Evolutionary conservation across 129 eudicot species (phyloP).

Genomic region (Oenanthe sinensis): DNA sequence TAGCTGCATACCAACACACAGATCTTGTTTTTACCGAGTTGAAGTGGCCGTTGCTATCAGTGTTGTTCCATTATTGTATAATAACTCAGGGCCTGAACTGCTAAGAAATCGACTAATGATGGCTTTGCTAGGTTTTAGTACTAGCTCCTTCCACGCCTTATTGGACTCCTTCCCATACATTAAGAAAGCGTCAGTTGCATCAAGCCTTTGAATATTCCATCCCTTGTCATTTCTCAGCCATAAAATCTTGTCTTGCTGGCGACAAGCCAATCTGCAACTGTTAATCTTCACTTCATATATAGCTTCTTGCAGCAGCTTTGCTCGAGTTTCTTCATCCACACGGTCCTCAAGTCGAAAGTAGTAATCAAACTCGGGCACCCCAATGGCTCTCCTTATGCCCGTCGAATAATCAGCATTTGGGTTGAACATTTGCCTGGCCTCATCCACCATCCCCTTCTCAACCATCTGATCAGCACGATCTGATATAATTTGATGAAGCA

Average conservation of each 20-base stretch:
- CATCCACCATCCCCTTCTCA: conserved; percentile 9
- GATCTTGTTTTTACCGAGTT: neutral
- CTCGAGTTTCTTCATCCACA: neutral
- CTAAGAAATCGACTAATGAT: conserved; percentile 7
- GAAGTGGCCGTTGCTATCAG: neutral
- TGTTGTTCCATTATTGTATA: neutral
- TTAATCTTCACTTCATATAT: conserved; percentile 10
- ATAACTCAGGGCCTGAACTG: neutral
- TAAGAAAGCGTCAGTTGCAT: neutral
- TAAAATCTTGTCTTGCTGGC: conserved; percentile 7
- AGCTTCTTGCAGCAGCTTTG: conserved; percentile 8
- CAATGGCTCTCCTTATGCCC: conserved; percentile 11
- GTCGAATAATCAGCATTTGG: conserved; percentile 8
- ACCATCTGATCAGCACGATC: conserved; percentile 10
- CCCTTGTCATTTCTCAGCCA: conserved; percentile 4
- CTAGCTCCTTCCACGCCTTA: conserved; percentile 10
- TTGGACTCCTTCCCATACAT: conserved; percentile 6
- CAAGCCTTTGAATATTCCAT: conserved; percentile 10
- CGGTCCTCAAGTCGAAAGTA: neutral
- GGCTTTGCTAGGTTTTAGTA: neutral
- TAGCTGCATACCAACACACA: neutral
- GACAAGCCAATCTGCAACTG: conserved; percentile 7
- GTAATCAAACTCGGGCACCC: conserved; percentile 12
- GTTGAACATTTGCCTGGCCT: conserved; percentile 7
- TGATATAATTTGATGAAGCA: conserved; percentile 5